These are phyloP conservation scores for Candida tibetensis DNA, from an alignment of 805 yeast species.

Conservation along the genomic window DNA sequence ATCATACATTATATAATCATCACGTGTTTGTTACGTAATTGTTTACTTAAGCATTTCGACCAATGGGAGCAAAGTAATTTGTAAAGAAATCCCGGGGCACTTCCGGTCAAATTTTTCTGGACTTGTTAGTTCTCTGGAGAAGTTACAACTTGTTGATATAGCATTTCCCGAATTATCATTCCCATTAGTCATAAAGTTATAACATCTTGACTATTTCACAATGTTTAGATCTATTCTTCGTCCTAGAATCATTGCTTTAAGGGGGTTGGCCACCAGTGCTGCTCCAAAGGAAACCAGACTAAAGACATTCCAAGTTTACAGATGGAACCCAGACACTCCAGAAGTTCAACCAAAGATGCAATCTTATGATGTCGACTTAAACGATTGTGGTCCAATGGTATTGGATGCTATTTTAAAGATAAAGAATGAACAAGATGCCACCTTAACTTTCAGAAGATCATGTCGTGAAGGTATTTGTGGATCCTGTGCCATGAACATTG, in stretches of 20 bases:
- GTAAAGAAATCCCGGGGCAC: constrained; percentile 9
- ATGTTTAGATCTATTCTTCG: constrained; percentile 22
- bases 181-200: neutral
- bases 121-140: neutral
- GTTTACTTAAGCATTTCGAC: constrained; percentile 2
- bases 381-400: constrained; percentile 96
- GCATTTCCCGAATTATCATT: neutral
- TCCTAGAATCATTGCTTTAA: constrained; percentile 14
- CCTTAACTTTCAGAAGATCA: constrained; percentile 94
- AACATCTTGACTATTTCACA: constrained; percentile 2
- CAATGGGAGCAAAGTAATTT: constrained; percentile 9
- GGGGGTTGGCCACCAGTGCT: constrained; percentile 52
- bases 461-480: constrained; percentile 99
- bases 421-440: constrained; percentile 94
- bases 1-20: neutral
- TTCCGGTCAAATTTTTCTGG: constrained; percentile 8
- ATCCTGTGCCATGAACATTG: constrained; percentile 99
- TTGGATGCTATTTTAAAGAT: constrained; percentile 91
- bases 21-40: neutral
- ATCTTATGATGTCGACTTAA: constrained; percentile 79
- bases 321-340: constrained; percentile 98
- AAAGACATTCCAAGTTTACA: constrained; percentile 88
- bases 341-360: constrained; percentile 86
- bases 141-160: neutral
- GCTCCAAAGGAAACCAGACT: constrained; percentile 46